Evolutionary conservation across 352 stramenopile species (phyloP).

Genomic region (Blastocystis sp.): DNA sequence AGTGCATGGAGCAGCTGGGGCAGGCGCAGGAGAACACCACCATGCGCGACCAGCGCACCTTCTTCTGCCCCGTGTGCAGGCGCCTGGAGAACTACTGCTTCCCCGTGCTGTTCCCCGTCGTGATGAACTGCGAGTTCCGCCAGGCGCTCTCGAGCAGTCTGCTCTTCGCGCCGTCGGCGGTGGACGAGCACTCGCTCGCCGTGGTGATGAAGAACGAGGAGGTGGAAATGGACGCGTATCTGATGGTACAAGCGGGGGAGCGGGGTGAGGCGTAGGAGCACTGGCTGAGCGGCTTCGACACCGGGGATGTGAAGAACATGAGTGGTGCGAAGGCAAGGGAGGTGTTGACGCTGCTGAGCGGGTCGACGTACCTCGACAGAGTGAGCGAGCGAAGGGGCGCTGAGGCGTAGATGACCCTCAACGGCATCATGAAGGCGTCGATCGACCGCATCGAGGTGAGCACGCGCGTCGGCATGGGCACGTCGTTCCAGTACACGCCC

Average conservation of each 20-base stretch:
- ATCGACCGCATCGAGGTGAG: slow-evolving; percentile 9
- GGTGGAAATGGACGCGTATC: neutral
- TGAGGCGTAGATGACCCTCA: neutral
- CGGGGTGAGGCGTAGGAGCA: neutral
- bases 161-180: neutral
- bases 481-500: neutral
- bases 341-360: neutral
- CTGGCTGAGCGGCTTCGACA: too few species aligned
- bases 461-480: neutral
- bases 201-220: neutral
- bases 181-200: neutral
- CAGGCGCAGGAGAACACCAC: neutral
- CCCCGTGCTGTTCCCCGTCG: neutral
- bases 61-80: slow-evolving; percentile 69
- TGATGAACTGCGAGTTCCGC: slow-evolving; percentile 26
- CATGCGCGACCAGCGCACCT: neutral
- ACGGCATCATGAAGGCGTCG: neutral
- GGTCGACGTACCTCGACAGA: neutral
- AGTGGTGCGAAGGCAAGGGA: too few species aligned
- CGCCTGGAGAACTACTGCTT: neutral
- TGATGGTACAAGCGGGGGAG: neutral
- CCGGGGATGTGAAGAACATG: too few species aligned
- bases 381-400: neutral
- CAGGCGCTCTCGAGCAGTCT: neutral
- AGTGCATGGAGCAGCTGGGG: slow-evolving; percentile 28